Evolutionary conservation across 495 filamentous ascomycete genomes (phyloP).

Genomic region (Penicillium goetzii): DNA sequence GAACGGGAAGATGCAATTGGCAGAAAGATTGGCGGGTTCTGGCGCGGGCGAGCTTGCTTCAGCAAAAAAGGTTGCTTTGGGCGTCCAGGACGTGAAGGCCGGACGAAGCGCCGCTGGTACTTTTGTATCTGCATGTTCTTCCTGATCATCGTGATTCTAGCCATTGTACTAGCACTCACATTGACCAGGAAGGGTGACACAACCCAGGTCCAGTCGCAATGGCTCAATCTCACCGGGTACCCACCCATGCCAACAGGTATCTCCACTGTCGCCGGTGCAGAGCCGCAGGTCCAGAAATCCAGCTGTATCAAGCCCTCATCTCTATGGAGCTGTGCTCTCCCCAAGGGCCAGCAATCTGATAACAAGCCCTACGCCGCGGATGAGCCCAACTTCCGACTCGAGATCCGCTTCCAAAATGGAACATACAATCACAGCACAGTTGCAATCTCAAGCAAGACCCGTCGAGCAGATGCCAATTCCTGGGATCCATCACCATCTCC

Average conservation of each 20-base stretch:
- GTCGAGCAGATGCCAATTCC: conserved; percentile 23
- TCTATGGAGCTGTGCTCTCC: conserved; percentile 81
- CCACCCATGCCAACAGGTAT: conserved; percentile 85
- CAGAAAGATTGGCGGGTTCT: conserved; percentile 58
- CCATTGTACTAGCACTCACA: conserved; percentile 61
- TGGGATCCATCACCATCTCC: conserved; percentile 64
- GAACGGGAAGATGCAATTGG: conserved; percentile 66
- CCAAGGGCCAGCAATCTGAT: conserved; percentile 69
- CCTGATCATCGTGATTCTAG: conserved; percentile 61
- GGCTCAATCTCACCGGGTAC: conserved; percentile 83
- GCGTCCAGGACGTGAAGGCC: conserved; percentile 62
- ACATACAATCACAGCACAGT: conserved; percentile 51
- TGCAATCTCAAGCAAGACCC: conserved; percentile 23
- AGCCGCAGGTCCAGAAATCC: conserved; percentile 57
- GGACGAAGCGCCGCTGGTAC: conserved; percentile 65
- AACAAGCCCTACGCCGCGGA: conserved; percentile 62
- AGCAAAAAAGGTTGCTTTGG: conserved; percentile 64
- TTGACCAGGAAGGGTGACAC: conserved; percentile 55
- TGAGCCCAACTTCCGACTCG: conserved; percentile 76
- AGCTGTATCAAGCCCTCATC: conserved; percentile 70
- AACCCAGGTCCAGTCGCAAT: conserved; percentile 57
- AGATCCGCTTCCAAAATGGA: conserved; percentile 79
- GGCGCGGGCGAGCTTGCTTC: conserved; percentile 63
- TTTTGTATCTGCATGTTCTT: conserved; percentile 55
- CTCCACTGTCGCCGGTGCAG: conserved; percentile 70